Conservation (phyloP, 2,329 filamentous ascomycete genomes). For the Fragosphaeria purpurea region DNA sequence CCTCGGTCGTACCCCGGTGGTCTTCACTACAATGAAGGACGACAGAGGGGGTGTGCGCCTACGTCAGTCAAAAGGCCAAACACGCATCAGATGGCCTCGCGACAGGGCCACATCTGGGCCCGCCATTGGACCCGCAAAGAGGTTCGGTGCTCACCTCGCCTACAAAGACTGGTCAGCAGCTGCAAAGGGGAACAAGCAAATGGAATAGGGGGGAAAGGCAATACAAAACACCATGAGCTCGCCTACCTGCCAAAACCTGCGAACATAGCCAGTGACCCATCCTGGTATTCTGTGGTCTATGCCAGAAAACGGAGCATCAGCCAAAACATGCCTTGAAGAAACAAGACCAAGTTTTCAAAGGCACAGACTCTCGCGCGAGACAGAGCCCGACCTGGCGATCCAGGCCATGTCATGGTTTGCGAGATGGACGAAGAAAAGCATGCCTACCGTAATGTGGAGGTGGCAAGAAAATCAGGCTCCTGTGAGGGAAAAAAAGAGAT, state of each 20-base stretch:
- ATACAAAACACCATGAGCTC: slow-evolving; percentile 21
- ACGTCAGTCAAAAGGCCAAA: not conserved
- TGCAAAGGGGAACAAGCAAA: not conserved
- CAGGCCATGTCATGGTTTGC: not conserved
- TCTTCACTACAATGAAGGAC: slow-evolving; percentile 55
- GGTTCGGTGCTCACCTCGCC: slow-evolving; percentile 3
- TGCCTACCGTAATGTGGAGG: slow-evolving; percentile 81
- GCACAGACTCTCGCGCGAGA: too few relatives aligned
- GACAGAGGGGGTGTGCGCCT: not conserved
- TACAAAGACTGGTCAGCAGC: not conserved
- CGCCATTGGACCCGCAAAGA: too few relatives aligned
- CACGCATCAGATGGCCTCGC: not conserved
- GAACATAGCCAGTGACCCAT: slow-evolving; percentile 87
- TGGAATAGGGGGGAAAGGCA: slow-evolving; percentile 3
- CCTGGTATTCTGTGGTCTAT: slow-evolving; percentile 76
- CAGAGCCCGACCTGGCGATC: too few relatives aligned
- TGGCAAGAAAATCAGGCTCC: slow-evolving; percentile 96
- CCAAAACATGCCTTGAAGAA: not conserved
- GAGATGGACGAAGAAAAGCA: slow-evolving; percentile 5
- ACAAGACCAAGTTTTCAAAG: not conserved
- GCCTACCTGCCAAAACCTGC: slow-evolving; percentile 90
- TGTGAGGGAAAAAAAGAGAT: slow-evolving; percentile 22
- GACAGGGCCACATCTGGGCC: too few relatives aligned
- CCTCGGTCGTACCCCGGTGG: slow-evolving; percentile 81
- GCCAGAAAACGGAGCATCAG: not conserved